Conservation (phyloP, 306 rosid genomes). For the Quillaja saponaria region DNA sequence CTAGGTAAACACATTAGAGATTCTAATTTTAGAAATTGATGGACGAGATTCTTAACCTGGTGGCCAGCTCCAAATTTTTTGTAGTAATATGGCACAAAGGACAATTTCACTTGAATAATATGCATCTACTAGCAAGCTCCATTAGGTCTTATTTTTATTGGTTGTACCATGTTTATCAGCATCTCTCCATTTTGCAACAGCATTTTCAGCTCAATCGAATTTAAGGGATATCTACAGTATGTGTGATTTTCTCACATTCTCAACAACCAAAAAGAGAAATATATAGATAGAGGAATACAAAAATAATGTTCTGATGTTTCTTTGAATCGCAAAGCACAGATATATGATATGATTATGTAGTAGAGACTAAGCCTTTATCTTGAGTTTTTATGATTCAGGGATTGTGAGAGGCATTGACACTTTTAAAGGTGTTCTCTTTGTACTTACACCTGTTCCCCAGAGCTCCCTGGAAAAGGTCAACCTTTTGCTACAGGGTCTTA, state of each 20-base stretch:
- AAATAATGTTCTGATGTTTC: conserved; percentile 2
- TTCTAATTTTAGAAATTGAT: conserved; percentile 17
- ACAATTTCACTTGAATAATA: conserved; percentile 6
- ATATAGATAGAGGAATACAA: background rate
- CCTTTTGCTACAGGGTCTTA: conserved; percentile 73
- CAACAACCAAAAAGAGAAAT: conserved; percentile 15
- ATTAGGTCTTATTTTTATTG: conserved; percentile 19
- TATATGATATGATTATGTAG: too few relatives aligned
- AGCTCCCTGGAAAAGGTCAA: conserved; percentile 73
- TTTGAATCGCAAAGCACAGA: conserved; percentile 3
- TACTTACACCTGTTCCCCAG: conserved; percentile 82
- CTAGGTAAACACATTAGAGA: background rate
- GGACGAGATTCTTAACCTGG: background rate
- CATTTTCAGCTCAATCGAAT: conserved; percentile 5
- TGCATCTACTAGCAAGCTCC: background rate
- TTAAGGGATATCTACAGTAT: conserved; percentile 9
- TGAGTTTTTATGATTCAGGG: conserved; percentile 53
- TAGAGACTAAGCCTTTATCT: too few relatives aligned
- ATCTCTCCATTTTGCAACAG: background rate
- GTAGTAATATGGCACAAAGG: background rate
- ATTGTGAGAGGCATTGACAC: conserved; percentile 90
- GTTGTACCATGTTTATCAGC: conserved; percentile 3
- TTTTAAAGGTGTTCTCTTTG: conserved; percentile 63
- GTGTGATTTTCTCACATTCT: conserved; percentile 5
- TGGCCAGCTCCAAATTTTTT: background rate